A percentile compares a stretch with the other conserved stretches of the same genome.
Evolutionary conservation across 1,284 basidiomycete species (phyloP).

Genomic region (Lentinus polychrous): DNA sequence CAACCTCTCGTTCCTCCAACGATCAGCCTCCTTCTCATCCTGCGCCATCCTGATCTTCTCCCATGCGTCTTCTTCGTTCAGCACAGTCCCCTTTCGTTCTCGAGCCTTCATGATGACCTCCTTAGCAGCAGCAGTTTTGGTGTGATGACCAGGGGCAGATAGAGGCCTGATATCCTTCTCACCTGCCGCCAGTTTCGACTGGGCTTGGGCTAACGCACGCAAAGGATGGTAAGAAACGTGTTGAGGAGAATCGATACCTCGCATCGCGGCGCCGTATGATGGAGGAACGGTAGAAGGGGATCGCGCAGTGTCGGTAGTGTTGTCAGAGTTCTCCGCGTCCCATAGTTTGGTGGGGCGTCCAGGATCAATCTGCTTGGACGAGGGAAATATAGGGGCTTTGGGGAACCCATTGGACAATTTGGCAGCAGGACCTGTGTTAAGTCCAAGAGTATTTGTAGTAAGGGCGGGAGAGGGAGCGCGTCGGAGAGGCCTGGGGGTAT

Average conservation of each 20-base stretch:
- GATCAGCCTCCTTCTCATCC: constrained; percentile 66
- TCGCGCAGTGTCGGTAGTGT: constrained; percentile 26
- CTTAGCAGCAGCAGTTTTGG: constrained; percentile 23
- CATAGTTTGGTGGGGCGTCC: constrained; percentile 21
- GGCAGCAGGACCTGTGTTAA: constrained; percentile 21
- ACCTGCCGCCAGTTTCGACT: constrained; percentile 8
- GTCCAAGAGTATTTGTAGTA: constrained; percentile 25
- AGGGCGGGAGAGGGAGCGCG: constrained; percentile 16
- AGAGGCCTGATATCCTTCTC: constrained; percentile 4
- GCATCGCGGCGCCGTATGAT: constrained; percentile 40
- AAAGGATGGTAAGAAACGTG: constrained; percentile 10
- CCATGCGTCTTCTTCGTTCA: constrained; percentile 71
- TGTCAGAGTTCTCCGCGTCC: constrained; percentile 33
- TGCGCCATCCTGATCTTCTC: constrained; percentile 62
- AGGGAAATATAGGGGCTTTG: constrained; percentile 12
- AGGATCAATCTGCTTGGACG: constrained; percentile 12
- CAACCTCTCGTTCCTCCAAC: constrained; percentile 53
- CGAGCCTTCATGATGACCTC: constrained; percentile 19
- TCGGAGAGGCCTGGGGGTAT: constrained; percentile 19
- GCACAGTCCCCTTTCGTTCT: constrained; percentile 38
- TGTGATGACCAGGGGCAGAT: constrained; percentile 4
- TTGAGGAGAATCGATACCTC: constrained; percentile 16
- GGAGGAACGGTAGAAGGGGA: constrained; percentile 42
- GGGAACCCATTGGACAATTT: constrained; percentile 5
- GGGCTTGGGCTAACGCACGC: constrained; percentile 12